Percentiles rank a stretch among this genome's conserved stretches.
Conservation (phyloP, 2,329 filamentous ascomycete genomes). For the Lasiodiplodia theobromae region DNA sequence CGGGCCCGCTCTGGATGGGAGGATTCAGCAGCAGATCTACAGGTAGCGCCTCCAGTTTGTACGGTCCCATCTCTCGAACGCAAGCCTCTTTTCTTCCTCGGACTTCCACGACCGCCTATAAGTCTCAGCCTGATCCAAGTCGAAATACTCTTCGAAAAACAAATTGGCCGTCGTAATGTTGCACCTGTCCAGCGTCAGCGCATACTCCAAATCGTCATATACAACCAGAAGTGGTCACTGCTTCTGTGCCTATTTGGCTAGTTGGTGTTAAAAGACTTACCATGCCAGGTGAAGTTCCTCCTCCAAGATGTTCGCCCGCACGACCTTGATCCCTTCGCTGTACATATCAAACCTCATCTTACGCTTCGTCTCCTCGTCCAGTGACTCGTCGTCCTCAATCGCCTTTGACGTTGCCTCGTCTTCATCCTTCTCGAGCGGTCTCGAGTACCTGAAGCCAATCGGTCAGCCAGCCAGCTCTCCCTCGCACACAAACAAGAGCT, state of each 20-base stretch:
- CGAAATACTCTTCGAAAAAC: not conserved
- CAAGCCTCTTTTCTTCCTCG: not conserved
- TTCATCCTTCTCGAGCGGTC: not conserved
- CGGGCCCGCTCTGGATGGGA: not conserved
- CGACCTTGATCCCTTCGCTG: not conserved
- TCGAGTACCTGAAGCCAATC: not conserved
- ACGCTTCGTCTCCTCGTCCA: constrained; percentile 9
- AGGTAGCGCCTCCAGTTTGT: not conserved
- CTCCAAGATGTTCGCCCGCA: not conserved
- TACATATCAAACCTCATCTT: not conserved
- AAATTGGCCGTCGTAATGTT: not conserved
- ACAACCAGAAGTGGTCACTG: not conserved
- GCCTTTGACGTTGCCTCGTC: not conserved
- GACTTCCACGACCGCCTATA: not conserved
- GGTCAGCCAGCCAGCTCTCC: not conserved
- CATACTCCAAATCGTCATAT: not conserved
- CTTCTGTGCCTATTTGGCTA: not conserved
- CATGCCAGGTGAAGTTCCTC: not conserved
- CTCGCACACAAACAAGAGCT: not conserved
- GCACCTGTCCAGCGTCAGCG: not conserved
- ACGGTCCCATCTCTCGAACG: not conserved
- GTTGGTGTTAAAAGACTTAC: not conserved
- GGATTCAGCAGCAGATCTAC: not conserved
- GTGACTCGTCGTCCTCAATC: not conserved
- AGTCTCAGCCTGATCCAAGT: not conserved